Evolutionary conservation across 352 stramenopile species (phyloP), one percentile per base, ranked within the genome.

Genomic region (Phytophthora agathidicida): DNA sequence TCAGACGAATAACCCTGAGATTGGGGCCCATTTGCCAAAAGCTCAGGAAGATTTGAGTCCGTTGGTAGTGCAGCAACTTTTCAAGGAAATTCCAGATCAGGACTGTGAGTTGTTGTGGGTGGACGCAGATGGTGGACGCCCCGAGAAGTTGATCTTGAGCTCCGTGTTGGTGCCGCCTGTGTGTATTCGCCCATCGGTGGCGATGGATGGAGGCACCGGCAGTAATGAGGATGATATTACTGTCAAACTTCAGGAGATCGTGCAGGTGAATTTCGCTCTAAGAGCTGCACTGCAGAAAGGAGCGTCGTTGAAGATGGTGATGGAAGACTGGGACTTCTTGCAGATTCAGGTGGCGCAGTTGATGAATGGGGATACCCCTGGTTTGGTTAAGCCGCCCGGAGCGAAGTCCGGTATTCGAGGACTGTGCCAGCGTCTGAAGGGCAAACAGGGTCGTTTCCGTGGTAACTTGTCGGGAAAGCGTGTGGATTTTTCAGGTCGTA

Each of bases 291-390:
- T 99, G 22, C 83, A 87, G 32, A 97, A 98, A 33, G 98, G 98
- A 30, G 94, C 93, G 30, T 97, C 94, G 51, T 94, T 98, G 39
- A 98, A 98, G 44, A 99, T 98, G 72, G 97, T 99, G 42, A 98
- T 99, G 86, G 97, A 99, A 73, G 91, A 98, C 73, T 99, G 97
- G 97, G 96, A 99, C 67, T 98, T 99, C 62, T 80, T 99, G 53
- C 98, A 99, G 81, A 92, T 95, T 64, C 88, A 98, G 65, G 96
- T 99, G 13, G 94, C 96, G 6, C 92, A 98, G 67, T 98, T 99
- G 43, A 98, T 99, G 69, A 99, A 99, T 76, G 97, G 97, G 14
- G 98, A 99, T 53, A 97, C 98, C 7, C 97, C 98, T 0, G 97
- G 98, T 2, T 62, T 99, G 3, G 91, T 98, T 14, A 93, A 98